Evolutionary conservation across 2,329 filamentous ascomycete species (phyloP), one percentile per base, ranked within the genome.

Genomic region (Daldinia eschscholtzii): DNA sequence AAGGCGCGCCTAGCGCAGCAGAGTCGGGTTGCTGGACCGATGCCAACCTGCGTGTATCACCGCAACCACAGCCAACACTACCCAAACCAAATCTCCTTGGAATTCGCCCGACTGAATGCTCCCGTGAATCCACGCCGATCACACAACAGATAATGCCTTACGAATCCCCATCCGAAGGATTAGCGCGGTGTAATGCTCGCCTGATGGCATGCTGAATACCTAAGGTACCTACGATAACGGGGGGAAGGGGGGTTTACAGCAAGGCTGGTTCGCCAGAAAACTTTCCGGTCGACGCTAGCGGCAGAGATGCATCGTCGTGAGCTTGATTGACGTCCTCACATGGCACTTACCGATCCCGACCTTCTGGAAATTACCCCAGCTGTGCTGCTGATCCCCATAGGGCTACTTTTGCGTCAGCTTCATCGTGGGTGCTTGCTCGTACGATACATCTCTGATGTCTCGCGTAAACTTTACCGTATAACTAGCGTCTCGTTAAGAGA

Each of bases 371-470:
- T 30, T 23, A 23, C 64, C 46, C 42, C 61, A 42, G 41, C 50
- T 58, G 13, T 58, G 12, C 41, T 44, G 56, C 53, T 46, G 9
- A 30, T 50, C 50, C 62, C 42, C 44, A 39, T 63, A 63, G 50
- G 56, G 55, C 60, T 68, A 56, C 46, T 57, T 66, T 64, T 39
- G 23, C 52, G 56, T 53, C 57, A 61, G 64, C 52, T 30, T 65
- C 57, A 62, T 66, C 56, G 65, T 64, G 44, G 39, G 28, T 58
- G 42, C 48, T 23, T 63, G 39, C 62, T 66, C 62, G 68, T 64
- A 64, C 39, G 59, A 70, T 65, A 28, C 15, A 18, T 18, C 15
- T 37, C 58, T 55, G 28, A 33, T 42, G 48, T 61, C 56, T 61
- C 20, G 52, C 59, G 52, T 58, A 55, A 56, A 57, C 23, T 18